Base-by-base conservation (phyloP, 441 rosid genomes). In the Bocquillonia castaneifolia region DNA sequence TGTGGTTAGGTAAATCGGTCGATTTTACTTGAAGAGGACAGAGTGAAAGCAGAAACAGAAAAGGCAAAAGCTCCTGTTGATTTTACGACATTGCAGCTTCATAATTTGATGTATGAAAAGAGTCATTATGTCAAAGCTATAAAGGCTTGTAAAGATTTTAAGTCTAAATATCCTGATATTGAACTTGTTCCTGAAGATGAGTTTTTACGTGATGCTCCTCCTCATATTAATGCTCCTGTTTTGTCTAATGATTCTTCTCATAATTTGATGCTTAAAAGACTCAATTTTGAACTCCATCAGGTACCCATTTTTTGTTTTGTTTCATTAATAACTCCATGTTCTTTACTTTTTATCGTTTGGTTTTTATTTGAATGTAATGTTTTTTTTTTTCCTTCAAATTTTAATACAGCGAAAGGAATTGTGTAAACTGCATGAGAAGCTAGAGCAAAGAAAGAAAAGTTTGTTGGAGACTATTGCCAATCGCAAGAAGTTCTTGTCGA, bases 61-160 rank as follows among this genome's bases (percentile, higher is more conserved):
- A 79, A 78, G 14, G 86, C 90, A 5, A 89, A 91, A 74, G 87
- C 91, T 22, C 92, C 96, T 0, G 84, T 91, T 61, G 96, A 93
- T 69, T 82, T 84, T 61, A 86, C 96, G 59, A 81, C 96, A 2
- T 60, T 93, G 79, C 89, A 88, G 84, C 88, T 89, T 31, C 95
- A 91, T 59, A 93, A 85, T 75, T 80, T 91, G 74, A 86, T 87
- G 93, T 93, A 93, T 60, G 99, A 93, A 88, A 93, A 89, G 82
- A 86, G 85, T 42, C 93, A 88, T 70, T 93, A 93, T 63, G 73
- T 83, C 9, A 93, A 93, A 81, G 97, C 97, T 29, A 91, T 80
- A 25, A 91, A 84, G 74, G 81, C 96, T 31, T 89, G 91, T 51
- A 88, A 82, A 72, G 95, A 89, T 68, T 93, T 93, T 80, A 89